phyloP scores from a whole-genome alignment of 2,329 filamentous ascomycete genomes.

The Phialophora chinensis region DNA sequence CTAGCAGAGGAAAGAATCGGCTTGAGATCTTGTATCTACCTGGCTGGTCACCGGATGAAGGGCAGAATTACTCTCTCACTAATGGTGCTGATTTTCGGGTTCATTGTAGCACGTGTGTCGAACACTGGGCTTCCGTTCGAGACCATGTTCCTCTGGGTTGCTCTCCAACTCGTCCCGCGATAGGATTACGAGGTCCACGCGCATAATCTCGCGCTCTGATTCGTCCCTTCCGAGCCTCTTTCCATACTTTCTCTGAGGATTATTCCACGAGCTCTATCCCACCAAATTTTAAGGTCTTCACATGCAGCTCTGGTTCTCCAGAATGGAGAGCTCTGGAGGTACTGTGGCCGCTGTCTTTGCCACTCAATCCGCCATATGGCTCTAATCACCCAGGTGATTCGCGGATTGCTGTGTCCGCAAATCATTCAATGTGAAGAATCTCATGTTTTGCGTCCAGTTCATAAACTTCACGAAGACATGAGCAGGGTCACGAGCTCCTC shows the following conservation, averaged over 20 bases:
- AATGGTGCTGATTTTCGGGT: conserved; percentile 4
- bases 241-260: conserved; percentile 13
- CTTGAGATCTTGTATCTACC: conserved; percentile 14
- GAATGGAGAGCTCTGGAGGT: conserved; percentile 12
- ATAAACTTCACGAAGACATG: conserved; percentile 20
- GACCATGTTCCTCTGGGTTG: conserved; percentile 3
- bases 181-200: conserved; percentile 24
- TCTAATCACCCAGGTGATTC: conserved; percentile 25
- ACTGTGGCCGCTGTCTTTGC: conserved; percentile 20
- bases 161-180: conserved; percentile 5
- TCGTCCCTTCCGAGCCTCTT: conserved; percentile 16
- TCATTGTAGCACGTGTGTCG: conserved; percentile 25
- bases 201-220: conserved; percentile 20
- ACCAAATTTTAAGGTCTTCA: conserved; percentile 16
- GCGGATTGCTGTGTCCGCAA: conserved; percentile 13
- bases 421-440: conserved; percentile 9
- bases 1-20: neutral
- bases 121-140: conserved; percentile 25
- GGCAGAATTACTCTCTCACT: neutral
- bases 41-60: neutral
- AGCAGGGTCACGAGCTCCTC: conserved; percentile 6
- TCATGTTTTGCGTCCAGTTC: conserved; percentile 9
- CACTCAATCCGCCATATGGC: conserved; percentile 34
- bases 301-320: conserved; percentile 10
- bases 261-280: conserved; percentile 21